Evolutionary conservation across 768 basidiomycete genomes (phyloP), one percentile per base, ranked within the genome.

Genomic region (Pholiota molesta): DNA sequence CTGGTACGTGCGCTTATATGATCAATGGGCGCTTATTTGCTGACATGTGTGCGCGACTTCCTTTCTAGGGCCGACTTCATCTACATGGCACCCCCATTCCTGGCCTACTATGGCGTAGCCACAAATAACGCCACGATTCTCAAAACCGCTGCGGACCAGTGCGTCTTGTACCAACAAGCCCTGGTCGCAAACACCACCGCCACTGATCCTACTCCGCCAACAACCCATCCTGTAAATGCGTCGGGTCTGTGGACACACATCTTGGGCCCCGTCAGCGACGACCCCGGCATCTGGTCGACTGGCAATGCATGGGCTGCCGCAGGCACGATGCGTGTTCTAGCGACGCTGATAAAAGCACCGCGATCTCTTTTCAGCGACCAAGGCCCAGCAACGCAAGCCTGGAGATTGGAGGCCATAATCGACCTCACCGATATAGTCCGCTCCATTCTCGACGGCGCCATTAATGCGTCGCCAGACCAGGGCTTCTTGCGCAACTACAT

Each of bases 231-330:
- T 35, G 40, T 28, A 28, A 17, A 23, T 59, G 49, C 68, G 61
- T 29, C 53, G 13, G 62, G 72, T 31, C 62, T 73, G n/a, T 83
- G 80, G 80, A 59, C 68, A 14, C 81, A 82, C 66, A 82, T 83
- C 45, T 62, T 77, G 23, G 81, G 81, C 0, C 79, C 79, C 14
- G 60, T 69, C 17, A 70, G 64, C 51, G 39, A 61, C 21, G 82
- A 83, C 55, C 66, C 73, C 0, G 81, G 81, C 2, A 61, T 81
- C 1, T 83, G 82, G 82, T 78, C 79, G 0, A 82, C 81, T 47
- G 85, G 86, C 2, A 92, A 91, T 63, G 88, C 77, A 0, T 91
- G 91, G 91, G 89, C 88, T 0, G 87, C 87, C 1, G 84, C 83
- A 1, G 90, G 90, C 0, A 87, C 88, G 80, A 72, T 85, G 28